Conservation (phyloP, 352 stramenopile genomes). For the Phytophthora syringae region DNA sequence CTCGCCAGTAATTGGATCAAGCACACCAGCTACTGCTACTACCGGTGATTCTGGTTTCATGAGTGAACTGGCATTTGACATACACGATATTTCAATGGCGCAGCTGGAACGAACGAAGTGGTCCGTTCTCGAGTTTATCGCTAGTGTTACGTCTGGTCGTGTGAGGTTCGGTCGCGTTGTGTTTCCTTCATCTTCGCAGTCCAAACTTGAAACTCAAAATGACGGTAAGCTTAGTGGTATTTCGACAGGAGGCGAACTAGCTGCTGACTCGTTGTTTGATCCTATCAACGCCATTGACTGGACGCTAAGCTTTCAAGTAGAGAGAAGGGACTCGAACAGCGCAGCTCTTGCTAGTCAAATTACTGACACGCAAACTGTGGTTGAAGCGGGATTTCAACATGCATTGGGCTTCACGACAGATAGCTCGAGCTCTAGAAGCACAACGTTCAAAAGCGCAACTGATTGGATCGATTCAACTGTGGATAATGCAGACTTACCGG, state of each 20-base stretch:
- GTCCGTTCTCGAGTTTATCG: constrained; percentile 19
- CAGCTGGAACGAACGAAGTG: constrained; percentile 27
- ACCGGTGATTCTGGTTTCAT: background rate
- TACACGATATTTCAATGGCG: constrained; percentile 15
- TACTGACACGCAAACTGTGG: background rate
- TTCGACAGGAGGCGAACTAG: constrained; percentile 2
- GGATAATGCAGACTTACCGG: background rate
- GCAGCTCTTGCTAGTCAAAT: constrained; percentile 3
- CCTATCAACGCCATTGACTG: constrained; percentile 26
- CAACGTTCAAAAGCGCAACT: constrained; percentile 5
- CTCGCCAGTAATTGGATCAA: background rate
- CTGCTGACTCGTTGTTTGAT: constrained; percentile 7
- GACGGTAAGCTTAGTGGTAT: background rate
- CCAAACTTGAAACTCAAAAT: constrained; percentile 10
- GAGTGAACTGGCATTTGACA: constrained; percentile 14
- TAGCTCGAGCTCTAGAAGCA: background rate
- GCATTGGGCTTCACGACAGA: constrained; percentile 5
- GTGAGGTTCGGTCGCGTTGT: constrained; percentile 18
- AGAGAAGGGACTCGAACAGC: constrained; percentile 1
- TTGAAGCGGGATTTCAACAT: constrained; percentile 7
- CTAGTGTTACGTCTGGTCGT: background rate
- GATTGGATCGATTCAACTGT: constrained; percentile 9
- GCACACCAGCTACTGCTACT: background rate
- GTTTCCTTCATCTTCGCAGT: constrained; percentile 9
- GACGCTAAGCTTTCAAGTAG: constrained; percentile 20